These are phyloP conservation scores for Arxiozyma heterogenica DNA, from an alignment of 1,139 yeast genomes.

Conservation along the genomic window DNA sequence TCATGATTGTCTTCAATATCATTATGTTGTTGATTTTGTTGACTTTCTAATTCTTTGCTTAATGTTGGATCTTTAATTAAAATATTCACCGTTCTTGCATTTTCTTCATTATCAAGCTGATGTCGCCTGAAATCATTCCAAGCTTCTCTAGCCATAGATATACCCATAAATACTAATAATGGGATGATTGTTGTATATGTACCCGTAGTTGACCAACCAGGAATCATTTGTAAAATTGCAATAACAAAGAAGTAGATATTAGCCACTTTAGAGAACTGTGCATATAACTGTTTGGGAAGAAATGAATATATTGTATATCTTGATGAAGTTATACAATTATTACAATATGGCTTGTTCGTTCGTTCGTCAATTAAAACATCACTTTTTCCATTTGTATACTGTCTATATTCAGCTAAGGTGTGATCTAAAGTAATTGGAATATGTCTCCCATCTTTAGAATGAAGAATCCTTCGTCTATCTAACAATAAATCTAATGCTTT, in stretches of 20 bases:
- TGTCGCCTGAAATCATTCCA: slow-evolving; percentile 89
- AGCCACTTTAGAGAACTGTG: slow-evolving; percentile 89
- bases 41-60: slow-evolving; percentile 4
- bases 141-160: slow-evolving; percentile 88
- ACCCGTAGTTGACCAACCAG: slow-evolving; percentile 97
- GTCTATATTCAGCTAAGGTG: slow-evolving; percentile 16
- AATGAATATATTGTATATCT: slow-evolving; percentile 76
- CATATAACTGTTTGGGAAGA: slow-evolving; percentile 76
- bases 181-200: slow-evolving; percentile 93
- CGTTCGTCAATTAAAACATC: slow-evolving; percentile 55
- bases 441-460: slow-evolving; percentile 58
- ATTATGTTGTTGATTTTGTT: background rate
- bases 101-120: slow-evolving; percentile 76
- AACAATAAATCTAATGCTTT: slow-evolving; percentile 24
- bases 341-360: slow-evolving; percentile 46
- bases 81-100: slow-evolving; percentile 45
- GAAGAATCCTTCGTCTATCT: slow-evolving; percentile 26
- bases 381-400: slow-evolving; percentile 13
- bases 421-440: slow-evolving; percentile 54
- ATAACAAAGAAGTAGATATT: slow-evolving; percentile 78
- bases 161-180: slow-evolving; percentile 72
- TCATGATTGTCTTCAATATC: background rate
- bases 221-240: slow-evolving; percentile 90
- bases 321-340: slow-evolving; percentile 74
- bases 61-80: slow-evolving; percentile 13